phyloP scores from a whole-genome alignment of 2,329 filamentous ascomycete species.

The Botrytis elliptica region DNA sequence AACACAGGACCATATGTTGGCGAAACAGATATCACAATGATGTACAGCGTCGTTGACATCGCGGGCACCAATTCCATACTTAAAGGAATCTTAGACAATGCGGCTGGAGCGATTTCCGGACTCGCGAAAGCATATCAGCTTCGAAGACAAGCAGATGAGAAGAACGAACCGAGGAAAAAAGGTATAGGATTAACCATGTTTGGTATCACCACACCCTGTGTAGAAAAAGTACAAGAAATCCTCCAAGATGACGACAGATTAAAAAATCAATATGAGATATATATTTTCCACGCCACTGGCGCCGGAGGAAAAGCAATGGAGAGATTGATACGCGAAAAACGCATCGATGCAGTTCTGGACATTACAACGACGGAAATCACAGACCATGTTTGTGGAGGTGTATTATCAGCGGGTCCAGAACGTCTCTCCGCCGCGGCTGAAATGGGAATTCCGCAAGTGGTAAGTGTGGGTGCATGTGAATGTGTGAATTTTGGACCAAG shows the following conservation, averaged over 20 bases:
- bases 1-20: slow-evolving; percentile 64
- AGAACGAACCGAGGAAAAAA: slow-evolving; percentile 40
- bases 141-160: slow-evolving; percentile 11
- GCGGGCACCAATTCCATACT: slow-evolving; percentile 63
- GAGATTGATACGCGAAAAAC: slow-evolving; percentile 54
- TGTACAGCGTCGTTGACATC: slow-evolving; percentile 71
- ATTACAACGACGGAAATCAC: slow-evolving; percentile 70
- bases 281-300: slow-evolving; percentile 69
- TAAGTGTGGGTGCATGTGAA: slow-evolving; percentile 49
- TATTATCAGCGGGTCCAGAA: slow-evolving; percentile 57
- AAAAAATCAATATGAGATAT: slow-evolving; percentile 52
- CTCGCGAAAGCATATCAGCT: slow-evolving; percentile 56
- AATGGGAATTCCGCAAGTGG: slow-evolving; percentile 56
- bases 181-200: slow-evolving; percentile 70
- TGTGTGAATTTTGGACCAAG: slow-evolving; percentile 54
- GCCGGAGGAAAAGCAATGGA: slow-evolving; percentile 70
- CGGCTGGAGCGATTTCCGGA: slow-evolving; percentile 53
- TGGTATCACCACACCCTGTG: slow-evolving; percentile 68
- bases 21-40: slow-evolving; percentile 67
- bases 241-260: slow-evolving; percentile 41
- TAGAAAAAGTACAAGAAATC: slow-evolving; percentile 52
- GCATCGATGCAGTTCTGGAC: slow-evolving; percentile 66
- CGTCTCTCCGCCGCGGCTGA: slow-evolving; percentile 58
- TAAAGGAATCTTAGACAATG: slow-evolving; percentile 58
- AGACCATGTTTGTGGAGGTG: slow-evolving; percentile 61